Base-by-base conservation (phyloP, 1,284 basidiomycete species). In the Trichosporon asahii region DNA sequence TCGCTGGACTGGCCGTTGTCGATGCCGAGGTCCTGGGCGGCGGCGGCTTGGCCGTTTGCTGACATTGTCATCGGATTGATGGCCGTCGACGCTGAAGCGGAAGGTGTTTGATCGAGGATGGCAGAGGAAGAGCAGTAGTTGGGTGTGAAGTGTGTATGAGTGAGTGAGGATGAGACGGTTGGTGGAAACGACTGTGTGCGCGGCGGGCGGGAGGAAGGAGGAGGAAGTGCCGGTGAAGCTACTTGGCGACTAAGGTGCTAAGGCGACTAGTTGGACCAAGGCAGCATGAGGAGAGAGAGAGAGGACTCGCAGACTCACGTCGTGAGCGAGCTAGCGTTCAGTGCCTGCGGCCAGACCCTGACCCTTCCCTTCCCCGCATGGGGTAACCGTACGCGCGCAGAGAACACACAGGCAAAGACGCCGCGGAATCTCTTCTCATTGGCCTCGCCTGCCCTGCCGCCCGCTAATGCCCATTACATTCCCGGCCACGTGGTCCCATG, bases 1-100 rank as follows among this genome's bases (percentile, higher is more conserved):
- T 72, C 71, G 64, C 66, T 68, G 66, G 57, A 61, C 57, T 61
- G 57, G 14, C 27, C 57, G 29, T 61, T 15, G 27, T 61, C 57
- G 57, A 61, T 15, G 57, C 6, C 29, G 18, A 18, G 29, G 18
- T 61, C 57, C 1, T 31, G 57, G 7, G 27, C 57, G 18, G 27
- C 57, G 18, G 27, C 57, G 18, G 15, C 15, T 21, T 15, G 14
- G 29, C 57, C 57, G 57, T 61, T 61, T 18, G 57, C 29, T 15
- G 57, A n/a, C 57, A 61, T 61, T 29, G 57, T 31, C 18, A 23
- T n/a, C 35, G 21, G 57, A n/a, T n/a, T 6, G 29, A 18, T n/a
- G 57, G 15, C 57, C 55, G 55, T 60, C 49, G 23, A 21, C 23
- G n/a, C 27, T 9, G 53, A 29, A 12, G 35, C 35, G 14, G 53